Evolutionary conservation across 169 alveolate genomes (phyloP).

Genomic region (Prorocentrum cordatum): DNA sequence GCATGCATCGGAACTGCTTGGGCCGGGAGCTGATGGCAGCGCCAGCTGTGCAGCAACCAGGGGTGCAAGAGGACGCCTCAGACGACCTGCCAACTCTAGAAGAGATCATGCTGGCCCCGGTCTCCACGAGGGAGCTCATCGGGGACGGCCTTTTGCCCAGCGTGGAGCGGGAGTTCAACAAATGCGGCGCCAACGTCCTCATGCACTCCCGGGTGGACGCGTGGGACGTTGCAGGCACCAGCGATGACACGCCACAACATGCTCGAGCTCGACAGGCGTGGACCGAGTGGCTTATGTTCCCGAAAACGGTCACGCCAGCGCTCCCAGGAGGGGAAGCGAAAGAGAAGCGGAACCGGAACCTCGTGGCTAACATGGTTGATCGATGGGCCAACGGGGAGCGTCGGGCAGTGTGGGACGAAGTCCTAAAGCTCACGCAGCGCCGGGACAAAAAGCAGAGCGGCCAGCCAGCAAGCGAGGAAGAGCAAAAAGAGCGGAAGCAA

Average conservation of each 20-base stretch:
- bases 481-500: background rate
- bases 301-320: background rate
- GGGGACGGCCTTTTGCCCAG: background rate
- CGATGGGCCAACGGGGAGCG: background rate
- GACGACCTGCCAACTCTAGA: background rate
- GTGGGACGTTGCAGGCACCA: no score
- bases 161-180: background rate
- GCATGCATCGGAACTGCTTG: background rate
- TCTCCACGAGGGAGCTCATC: background rate
- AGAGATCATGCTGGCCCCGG: background rate
- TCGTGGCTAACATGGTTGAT: background rate
- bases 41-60: background rate
- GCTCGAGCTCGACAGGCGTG: background rate
- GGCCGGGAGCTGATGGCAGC: background rate
- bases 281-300: conserved; percentile 1
- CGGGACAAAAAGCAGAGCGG: no score
- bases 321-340: background rate
- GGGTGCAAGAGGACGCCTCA: background rate
- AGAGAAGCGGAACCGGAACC: background rate
- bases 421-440: background rate
- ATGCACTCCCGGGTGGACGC: background rate
- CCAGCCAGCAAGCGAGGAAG: background rate
- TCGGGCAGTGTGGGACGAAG: conserved; percentile 3
- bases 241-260: background rate
- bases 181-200: background rate